phyloP scores from a whole-genome alignment of 805 yeast species.

The Pichia membranifaciens region DNA sequence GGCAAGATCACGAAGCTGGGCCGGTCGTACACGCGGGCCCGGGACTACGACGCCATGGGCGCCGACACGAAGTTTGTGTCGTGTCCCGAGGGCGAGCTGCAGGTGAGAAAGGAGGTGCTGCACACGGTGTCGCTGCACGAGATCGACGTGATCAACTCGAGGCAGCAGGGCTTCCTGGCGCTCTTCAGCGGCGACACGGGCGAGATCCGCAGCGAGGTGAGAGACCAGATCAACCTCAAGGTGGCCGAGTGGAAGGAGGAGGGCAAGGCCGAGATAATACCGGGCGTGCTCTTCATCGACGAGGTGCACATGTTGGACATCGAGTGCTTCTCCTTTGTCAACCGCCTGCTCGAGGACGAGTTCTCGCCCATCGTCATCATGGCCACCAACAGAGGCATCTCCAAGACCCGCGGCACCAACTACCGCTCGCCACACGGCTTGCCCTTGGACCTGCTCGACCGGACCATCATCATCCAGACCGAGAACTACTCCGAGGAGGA shows the following conservation, averaged over 20 bases:
- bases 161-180: conserved; percentile 68
- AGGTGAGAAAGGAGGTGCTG: conserved; percentile 94
- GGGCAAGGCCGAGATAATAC: conserved; percentile 95
- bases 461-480: conserved; percentile 87
- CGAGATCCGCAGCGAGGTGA: conserved; percentile 86
- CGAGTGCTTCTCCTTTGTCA: conserved; percentile 91
- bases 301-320: conserved; percentile 98
- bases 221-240: conserved; percentile 46
- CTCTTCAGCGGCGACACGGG: conserved; percentile 79
- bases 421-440: conserved; percentile 93
- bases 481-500: conserved; percentile 82
- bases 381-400: conserved; percentile 93
- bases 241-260: conserved; percentile 97
- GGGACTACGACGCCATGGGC: conserved; percentile 97
- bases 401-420: conserved; percentile 86
- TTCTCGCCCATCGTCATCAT: conserved; percentile 93
- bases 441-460: conserved; percentile 90
- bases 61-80: conserved; percentile 88
- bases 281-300: conserved; percentile 96
- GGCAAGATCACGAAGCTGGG: conserved; percentile 98
- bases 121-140: conserved; percentile 97
- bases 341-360: conserved; percentile 85
- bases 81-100: conserved; percentile 97
- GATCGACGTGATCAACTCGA: conserved; percentile 91
- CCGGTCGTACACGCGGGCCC: conserved; percentile 96